Base-by-base conservation (phyloP, 2,329 filamentous ascomycete species). In the Karstenula rhodostoma region DNA sequence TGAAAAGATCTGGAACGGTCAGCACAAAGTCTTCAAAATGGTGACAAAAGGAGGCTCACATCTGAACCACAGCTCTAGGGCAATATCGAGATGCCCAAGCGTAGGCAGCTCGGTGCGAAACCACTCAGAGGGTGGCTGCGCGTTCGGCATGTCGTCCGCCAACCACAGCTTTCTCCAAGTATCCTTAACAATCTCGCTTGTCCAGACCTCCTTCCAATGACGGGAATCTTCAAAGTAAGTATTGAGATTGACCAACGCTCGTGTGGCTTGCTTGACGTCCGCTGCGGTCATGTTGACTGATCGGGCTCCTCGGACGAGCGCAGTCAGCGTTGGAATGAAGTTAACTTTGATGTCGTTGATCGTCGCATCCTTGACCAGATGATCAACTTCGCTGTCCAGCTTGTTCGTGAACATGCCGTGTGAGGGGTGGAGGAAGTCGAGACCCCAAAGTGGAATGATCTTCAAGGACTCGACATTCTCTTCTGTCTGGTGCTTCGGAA, bases 151-250 rank as follows among this genome's bases (percentile, higher is more conserved):
- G 60, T 80, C 77, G 52, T 82, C 78, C 12, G 75, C 68, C n/a
- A 83, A 64, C 81, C 81, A 83, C 5, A 82, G 65, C 49, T 79
- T 75, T 53, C 80, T 75, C 81, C 81, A 83, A 23, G 76, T 76
- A 59, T 80, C 74, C 61, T 81, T 82, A 47, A 82, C 81, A 48
- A 79, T 72, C 35, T 80, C 76, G 67, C 79, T 82, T 13, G 74
- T 80, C 81, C 81, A 83, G 0, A 82, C 78, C 44, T 79, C 79
- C 42, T 77, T 78, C 81, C 81, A 83, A 54, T 83, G 78, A 5
- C 77, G 75, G 9, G 78, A 77, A 46, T 77, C 71, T 52, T 81
- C 74, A 49, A 83, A 82, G 69, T 77, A 83, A 23, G 71, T 80
- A 68, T 77, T 83, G 61, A 81, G 69, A 55, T 80, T 79, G 42